Conservation (phyloP, 495 filamentous ascomycete species). For the Penicillium lagena region DNA sequence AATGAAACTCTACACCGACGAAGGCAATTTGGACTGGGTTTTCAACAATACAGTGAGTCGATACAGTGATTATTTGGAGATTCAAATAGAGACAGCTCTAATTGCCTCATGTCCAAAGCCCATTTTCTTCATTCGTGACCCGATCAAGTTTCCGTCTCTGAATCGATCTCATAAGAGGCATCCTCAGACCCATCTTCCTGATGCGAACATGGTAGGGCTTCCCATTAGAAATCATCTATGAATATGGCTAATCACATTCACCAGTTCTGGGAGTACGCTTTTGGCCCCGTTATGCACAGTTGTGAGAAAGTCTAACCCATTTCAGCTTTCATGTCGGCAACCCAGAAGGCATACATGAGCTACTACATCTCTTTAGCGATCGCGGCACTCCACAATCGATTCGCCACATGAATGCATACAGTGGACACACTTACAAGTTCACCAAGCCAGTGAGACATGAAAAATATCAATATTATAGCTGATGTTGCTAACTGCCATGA, state of each 20-base stretch:
- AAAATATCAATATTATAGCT: constrained; percentile 3
- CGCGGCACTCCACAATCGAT: constrained; percentile 52
- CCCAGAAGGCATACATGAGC: constrained; percentile 53
- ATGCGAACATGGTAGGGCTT: constrained; percentile 36
- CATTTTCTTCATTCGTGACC: constrained; percentile 44
- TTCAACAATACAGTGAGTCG: constrained; percentile 48
- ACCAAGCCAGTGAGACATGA: constrained; percentile 30
- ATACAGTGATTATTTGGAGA: too few relatives aligned
- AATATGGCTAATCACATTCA: not conserved
- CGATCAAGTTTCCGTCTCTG: constrained; percentile 43
- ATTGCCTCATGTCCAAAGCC: too few relatives aligned
- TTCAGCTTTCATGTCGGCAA: constrained; percentile 44
- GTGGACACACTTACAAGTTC: constrained; percentile 57
- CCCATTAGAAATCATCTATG: not conserved
- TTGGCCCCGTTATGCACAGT: too few relatives aligned
- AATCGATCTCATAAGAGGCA: constrained; percentile 41
- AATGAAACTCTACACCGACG: constrained; percentile 65
- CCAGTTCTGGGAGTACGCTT: constrained; percentile 52
- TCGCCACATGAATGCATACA: constrained; percentile 57
- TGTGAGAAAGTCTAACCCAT: too few relatives aligned
- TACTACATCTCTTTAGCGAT: constrained; percentile 59
- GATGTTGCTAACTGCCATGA: constrained; percentile 22
- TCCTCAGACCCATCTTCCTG: constrained; percentile 31
- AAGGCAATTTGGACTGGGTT: constrained; percentile 66
- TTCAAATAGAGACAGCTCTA: too few relatives aligned